These are phyloP conservation scores for Waltergamsia citrina DNA, from an alignment of 2,329 filamentous ascomycete genomes.

Conservation along the genomic window DNA sequence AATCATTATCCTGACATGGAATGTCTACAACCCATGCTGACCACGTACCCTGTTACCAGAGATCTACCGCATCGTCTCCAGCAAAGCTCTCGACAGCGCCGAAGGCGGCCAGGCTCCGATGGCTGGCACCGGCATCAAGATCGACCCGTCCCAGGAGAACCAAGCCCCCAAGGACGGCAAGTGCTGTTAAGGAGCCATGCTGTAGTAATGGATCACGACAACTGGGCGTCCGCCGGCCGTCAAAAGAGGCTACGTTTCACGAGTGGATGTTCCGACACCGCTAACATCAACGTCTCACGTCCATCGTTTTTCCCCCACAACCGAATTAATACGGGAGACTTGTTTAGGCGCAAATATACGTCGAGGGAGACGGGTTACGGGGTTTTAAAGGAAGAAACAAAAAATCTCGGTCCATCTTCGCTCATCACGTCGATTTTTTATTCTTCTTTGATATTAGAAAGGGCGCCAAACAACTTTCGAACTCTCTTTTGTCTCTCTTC, in stretches of 20 bases:
- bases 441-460: constrained; percentile 25
- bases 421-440: constrained; percentile 6
- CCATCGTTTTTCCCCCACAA: too few relatives aligned
- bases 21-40: too few relatives aligned
- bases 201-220: constrained; percentile 3
- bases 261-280: background rate
- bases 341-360: too few relatives aligned
- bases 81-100: constrained; percentile 89
- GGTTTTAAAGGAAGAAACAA: background rate
- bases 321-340: too few relatives aligned
- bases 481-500: constrained; percentile 30
- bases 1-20: background rate
- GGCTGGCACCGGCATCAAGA: constrained; percentile 62
- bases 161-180: constrained; percentile 66
- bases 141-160: constrained; percentile 81
- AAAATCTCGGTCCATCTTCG: too few relatives aligned
- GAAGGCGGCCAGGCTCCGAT: constrained; percentile 74
- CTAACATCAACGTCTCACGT: background rate
- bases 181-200: constrained; percentile 56
- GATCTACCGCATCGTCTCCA: constrained; percentile 98
- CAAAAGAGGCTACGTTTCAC: constrained; percentile 3
- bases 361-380: too few relatives aligned
- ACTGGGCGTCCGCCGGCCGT: background rate
- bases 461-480: constrained; percentile 26
- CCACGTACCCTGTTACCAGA: constrained; percentile 44